Percentiles rank a stretch among this genome's conserved stretches.
Evolutionary conservation across 139 green algal species (phyloP).

Genomic region (Limnomonas spitsbergensis): DNA sequence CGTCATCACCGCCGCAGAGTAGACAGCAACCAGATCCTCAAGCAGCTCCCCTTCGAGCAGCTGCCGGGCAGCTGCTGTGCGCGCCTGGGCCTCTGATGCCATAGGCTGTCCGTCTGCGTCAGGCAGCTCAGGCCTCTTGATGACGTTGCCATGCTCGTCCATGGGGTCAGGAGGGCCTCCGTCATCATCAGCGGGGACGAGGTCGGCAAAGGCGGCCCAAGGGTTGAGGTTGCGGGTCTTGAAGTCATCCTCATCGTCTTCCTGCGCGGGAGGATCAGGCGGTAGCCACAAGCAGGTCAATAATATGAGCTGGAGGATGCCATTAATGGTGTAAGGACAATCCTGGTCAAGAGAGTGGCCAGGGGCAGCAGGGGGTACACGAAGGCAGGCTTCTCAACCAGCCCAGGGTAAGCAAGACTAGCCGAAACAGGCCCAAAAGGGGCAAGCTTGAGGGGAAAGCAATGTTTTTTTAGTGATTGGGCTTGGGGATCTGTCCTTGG

Average conservation of each 20-base stretch:
- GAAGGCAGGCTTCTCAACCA: too few relatives aligned
- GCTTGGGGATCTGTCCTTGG: too few relatives aligned
- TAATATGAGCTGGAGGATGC: too few relatives aligned
- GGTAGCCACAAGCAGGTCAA: too few relatives aligned
- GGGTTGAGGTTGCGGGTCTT: constrained; percentile 65
- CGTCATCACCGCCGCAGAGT: background rate
- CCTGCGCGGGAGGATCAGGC: constrained; percentile 39
- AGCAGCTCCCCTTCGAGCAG: constrained; percentile 67
- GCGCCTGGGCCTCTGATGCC: constrained; percentile 36
- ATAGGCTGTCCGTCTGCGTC: constrained; percentile 8
- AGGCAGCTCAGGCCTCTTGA: too few relatives aligned
- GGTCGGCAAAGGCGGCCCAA: constrained; percentile 64
- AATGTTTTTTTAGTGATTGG: too few relatives aligned
- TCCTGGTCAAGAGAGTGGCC: too few relatives aligned
- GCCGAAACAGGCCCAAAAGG: too few relatives aligned
- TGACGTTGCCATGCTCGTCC: constrained; percentile 5
- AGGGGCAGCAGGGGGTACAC: too few relatives aligned
- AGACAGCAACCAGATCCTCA: constrained; percentile 49
- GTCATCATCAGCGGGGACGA: constrained; percentile 49
- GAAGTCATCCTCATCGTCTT: constrained; percentile 72
- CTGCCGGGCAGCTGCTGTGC: constrained; percentile 40
- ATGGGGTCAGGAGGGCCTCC: constrained; percentile 12
- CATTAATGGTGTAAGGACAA: too few relatives aligned
- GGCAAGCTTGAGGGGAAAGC: too few relatives aligned
- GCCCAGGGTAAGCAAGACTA: too few relatives aligned